phyloP scores from a whole-genome alignment of 129 eudicot species.

The Kitagawia praeruptora region DNA sequence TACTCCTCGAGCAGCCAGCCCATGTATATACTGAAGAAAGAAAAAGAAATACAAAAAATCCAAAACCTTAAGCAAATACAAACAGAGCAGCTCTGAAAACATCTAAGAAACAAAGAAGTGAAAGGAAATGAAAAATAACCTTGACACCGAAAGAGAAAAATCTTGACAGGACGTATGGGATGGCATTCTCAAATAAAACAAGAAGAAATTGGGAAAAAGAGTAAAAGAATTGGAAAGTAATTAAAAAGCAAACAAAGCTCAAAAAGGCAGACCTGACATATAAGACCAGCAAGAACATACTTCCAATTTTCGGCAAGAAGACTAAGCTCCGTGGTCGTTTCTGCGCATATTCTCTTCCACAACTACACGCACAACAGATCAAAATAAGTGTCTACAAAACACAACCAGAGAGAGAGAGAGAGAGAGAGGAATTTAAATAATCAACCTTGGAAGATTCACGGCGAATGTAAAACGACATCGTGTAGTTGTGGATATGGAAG shows the following conservation, averaged over 20 bases:
- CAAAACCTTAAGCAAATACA: background rate
- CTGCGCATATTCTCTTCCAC: slow-evolving; percentile 96
- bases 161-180: too few relatives aligned
- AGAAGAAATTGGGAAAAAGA: too few relatives aligned
- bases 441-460: slow-evolving; percentile 97
- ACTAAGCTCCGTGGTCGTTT: slow-evolving; percentile 61
- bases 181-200: too few relatives aligned
- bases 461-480: slow-evolving; percentile 94
- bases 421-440: background rate
- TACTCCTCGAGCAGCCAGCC: slow-evolving; percentile 88
- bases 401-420: too few relatives aligned
- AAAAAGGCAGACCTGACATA: slow-evolving; percentile 98
- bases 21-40: slow-evolving; percentile 68
- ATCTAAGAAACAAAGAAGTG: too few relatives aligned
- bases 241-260: background rate
- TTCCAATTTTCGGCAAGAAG: slow-evolving; percentile 91
- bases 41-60: background rate
- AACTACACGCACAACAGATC: slow-evolving; percentile 40
- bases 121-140: too few relatives aligned
- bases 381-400: background rate
- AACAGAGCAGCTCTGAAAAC: background rate
- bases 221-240: background rate
- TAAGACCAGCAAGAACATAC: slow-evolving; percentile 77
- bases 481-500: slow-evolving; percentile 13
- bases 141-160: too few relatives aligned